phyloP scores from a whole-genome alignment of 306 rosid species.

The Sophora flavescens region DNA sequence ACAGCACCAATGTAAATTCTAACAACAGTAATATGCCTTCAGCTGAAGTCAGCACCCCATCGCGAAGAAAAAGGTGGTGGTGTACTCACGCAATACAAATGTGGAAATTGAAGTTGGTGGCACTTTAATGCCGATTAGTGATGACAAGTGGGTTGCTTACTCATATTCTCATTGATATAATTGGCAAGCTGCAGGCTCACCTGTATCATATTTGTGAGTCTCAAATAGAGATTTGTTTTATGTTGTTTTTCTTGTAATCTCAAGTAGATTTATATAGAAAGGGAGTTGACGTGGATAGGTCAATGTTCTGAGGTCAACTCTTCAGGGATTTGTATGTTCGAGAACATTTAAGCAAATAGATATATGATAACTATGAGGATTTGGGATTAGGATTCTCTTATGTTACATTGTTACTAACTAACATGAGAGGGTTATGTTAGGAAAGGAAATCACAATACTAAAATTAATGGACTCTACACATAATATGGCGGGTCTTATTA shows the following conservation, averaged over 20 bases:
- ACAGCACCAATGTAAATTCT: slow-evolving; percentile 22
- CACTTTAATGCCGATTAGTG: slow-evolving; percentile 51
- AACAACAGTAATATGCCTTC: slow-evolving; percentile 29
- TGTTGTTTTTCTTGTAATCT: too few species aligned
- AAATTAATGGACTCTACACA: too few species aligned
- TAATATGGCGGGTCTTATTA: too few species aligned
- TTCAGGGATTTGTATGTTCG: too few species aligned
- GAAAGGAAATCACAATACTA: too few species aligned
- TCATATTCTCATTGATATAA: slow-evolving; percentile 34
- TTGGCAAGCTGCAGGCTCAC: background rate
- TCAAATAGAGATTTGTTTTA: background rate
- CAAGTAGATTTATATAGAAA: background rate
- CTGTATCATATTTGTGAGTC: background rate
- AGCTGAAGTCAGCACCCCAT: slow-evolving; percentile 35
- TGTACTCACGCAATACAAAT: slow-evolving; percentile 53
- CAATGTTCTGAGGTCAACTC: background rate
- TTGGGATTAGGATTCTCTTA: too few species aligned
- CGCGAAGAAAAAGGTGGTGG: slow-evolving; percentile 28
- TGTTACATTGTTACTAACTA: too few species aligned
- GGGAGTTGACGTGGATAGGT: background rate
- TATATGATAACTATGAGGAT: too few species aligned
- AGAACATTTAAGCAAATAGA: too few species aligned
- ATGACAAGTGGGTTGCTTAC: slow-evolving; percentile 69
- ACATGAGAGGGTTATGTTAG: too few species aligned
- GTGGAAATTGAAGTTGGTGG: slow-evolving; percentile 46